Evolutionary conservation across 2,329 filamentous ascomycete species (phyloP), one percentile per base, ranked within the genome.

Genomic region (Colletotrichum sp.): DNA sequence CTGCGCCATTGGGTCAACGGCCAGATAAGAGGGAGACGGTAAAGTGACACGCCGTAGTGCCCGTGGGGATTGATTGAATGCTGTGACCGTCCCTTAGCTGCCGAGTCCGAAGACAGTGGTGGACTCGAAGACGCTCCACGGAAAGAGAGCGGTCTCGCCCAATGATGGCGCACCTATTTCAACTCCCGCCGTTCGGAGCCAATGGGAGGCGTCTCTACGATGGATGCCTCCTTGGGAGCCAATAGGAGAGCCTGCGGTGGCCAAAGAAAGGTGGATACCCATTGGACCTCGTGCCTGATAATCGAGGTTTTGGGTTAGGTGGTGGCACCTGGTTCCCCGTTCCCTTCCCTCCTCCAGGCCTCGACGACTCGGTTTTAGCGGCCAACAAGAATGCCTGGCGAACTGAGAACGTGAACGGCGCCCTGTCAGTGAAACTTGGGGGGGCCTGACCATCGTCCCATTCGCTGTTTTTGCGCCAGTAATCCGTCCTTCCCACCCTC

Each of bases 151-250:
- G 18, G 71, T 22, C 39, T 68, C 16, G 30, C 36, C 75, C 75
- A 76, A 76, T 76, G 66, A 75, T 55, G 71, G 63, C 36, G 71
- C 62, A 16, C 22, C 10, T 57, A 75, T 71, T 75, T 71, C 36
- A 60, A 75, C 65, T 67, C 26, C 71, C 59, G 32, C 64, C 48
- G n/a, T 18, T 75, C 64, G 64, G 64, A 39, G 8, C 73, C 73
- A 75, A 75, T 73, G 28, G 55, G 69, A 48, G 9, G 3, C 5
- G 6, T 13, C 5, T 13, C 28, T 57, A 16, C 10, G n/a, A 32
- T 72, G 72, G 63, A 15, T 8, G 24, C 3, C 2, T 0, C 2
- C 1, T 22, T 0, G 30, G 13, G 32, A 44, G 52, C 72, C 69
- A 75, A 72, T 75, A 36, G 60, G 39, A 28, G 6, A 32, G 62